Conservation (phyloP, 1,284 basidiomycete species). For the Malassezia slooffiae region DNA sequence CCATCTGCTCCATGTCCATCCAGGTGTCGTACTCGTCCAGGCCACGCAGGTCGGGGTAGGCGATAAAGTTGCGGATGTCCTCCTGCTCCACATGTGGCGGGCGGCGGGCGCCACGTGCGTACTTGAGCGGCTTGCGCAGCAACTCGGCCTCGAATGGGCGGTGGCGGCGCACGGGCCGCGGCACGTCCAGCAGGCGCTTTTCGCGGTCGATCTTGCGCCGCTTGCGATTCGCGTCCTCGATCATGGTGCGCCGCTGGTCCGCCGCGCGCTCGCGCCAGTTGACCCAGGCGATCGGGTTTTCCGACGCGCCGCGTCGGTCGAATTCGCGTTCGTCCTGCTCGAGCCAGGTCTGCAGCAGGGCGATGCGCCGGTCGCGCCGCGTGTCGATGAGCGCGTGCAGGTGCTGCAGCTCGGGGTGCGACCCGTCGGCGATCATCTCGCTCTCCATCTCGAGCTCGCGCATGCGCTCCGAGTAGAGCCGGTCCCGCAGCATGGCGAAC, state of each 20-base stretch:
- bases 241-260: constrained; percentile 63
- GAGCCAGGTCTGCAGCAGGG: constrained; percentile 42
- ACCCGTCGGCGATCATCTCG: constrained; percentile 52
- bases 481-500: constrained; percentile 53
- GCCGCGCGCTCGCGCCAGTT: constrained; percentile 55
- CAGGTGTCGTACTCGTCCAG: constrained; percentile 35
- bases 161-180: constrained; percentile 51
- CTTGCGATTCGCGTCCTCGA: constrained; percentile 70
- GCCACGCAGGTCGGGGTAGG: constrained; percentile 40
- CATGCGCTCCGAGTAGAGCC: constrained; percentile 53
- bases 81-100: constrained; percentile 5
- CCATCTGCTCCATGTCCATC: constrained; percentile 43
- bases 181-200: constrained; percentile 61
- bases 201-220: constrained; percentile 68
- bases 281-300: constrained; percentile 57
- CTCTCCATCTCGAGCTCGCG: constrained; percentile 53
- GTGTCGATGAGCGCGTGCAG: constrained; percentile 53
- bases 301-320: constrained; percentile 58
- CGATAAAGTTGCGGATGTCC: constrained; percentile 21
- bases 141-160: constrained; percentile 45
- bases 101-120: constrained; percentile 8
- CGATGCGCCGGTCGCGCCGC: constrained; percentile 42
- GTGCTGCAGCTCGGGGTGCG: constrained; percentile 70
- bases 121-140: constrained; percentile 26
- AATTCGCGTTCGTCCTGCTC: constrained; percentile 61